These are phyloP conservation scores for Theobroma grandiflorum DNA, from an alignment of 441 rosid genomes.

Conservation along the genomic window DNA sequence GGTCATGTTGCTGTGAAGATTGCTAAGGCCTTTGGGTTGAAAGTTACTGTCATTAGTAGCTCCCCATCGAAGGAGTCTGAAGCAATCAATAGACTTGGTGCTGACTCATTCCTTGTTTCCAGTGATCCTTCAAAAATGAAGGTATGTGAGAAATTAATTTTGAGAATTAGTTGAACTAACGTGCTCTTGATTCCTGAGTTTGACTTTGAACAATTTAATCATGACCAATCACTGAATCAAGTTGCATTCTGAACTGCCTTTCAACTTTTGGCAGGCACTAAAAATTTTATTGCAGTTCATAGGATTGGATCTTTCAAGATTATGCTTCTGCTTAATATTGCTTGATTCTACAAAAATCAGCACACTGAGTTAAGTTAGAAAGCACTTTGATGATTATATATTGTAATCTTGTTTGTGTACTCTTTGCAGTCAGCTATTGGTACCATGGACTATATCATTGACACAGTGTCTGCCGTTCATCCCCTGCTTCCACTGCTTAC, in stretches of 20 bases:
- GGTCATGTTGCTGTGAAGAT: conserved; percentile 89
- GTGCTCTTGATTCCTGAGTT: neutral
- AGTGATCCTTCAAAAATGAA: conserved; percentile 66
- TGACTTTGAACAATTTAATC: neutral
- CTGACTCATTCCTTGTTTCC: conserved; percentile 72
- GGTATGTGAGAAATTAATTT: conserved; percentile 39
- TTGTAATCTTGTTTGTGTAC: conserved; percentile 4
- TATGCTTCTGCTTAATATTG: neutral
- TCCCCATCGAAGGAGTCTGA: conserved; percentile 67
- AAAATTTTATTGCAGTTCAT: neutral
- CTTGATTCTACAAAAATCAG: conserved; percentile 3
- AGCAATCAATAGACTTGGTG: conserved; percentile 67
- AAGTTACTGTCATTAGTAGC: conserved; percentile 80
- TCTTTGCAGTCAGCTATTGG: conserved; percentile 63
- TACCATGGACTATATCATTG: conserved; percentile 80
- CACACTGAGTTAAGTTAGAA: neutral
- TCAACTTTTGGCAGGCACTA: neutral
- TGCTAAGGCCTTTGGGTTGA: conserved; percentile 84
- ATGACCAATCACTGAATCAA: neutral
- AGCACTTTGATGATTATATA: neutral
- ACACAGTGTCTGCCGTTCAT: conserved; percentile 85
- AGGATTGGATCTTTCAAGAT: neutral
- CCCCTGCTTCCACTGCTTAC: conserved; percentile 61
- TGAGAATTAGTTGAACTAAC: neutral
- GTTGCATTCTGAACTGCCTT: neutral